These are phyloP conservation scores for Xylariaceae sp. DNA, from an alignment of 2,329 filamentous ascomycete genomes.

Conservation along the genomic window DNA sequence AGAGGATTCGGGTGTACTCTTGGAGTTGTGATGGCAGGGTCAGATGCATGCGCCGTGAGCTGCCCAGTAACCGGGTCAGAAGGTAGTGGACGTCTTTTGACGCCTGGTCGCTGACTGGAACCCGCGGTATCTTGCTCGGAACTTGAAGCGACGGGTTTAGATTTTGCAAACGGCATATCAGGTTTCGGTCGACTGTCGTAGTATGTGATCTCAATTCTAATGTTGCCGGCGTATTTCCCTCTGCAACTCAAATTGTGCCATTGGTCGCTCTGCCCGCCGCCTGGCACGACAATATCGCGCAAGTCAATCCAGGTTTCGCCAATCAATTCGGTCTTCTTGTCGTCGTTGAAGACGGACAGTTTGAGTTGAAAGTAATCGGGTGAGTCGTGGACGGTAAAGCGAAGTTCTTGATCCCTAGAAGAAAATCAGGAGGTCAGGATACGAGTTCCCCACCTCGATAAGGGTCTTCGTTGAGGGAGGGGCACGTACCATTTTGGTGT, in stretches of 20 bases:
- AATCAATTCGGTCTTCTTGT: constrained; percentile 95
- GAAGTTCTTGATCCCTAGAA: constrained; percentile 89
- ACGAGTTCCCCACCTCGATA: neutral
- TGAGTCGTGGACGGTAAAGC: constrained; percentile 93
- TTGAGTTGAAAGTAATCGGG: constrained; percentile 95
- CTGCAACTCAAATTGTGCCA: constrained; percentile 87
- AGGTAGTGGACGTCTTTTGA: constrained; percentile 81
- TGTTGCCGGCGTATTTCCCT: constrained; percentile 92
- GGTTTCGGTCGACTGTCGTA: constrained; percentile 84
- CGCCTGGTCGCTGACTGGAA: constrained; percentile 44
- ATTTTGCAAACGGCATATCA: constrained; percentile 60
- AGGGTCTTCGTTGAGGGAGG: neutral
- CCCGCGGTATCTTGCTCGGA: constrained; percentile 28
- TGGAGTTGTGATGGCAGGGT: constrained; percentile 43
- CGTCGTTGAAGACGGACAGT: constrained; percentile 93
- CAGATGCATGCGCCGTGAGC: constrained; percentile 37
- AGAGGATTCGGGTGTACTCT: constrained; percentile 42
- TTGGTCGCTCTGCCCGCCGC: constrained; percentile 87
- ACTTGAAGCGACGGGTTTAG: constrained; percentile 38
- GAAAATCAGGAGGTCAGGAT: constrained; percentile 17
- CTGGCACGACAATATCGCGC: constrained; percentile 70
- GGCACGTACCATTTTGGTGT: constrained; percentile 81
- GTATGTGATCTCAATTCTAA: constrained; percentile 91
- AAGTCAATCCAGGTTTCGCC: constrained; percentile 90
- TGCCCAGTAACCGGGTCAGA: constrained; percentile 64